phyloP scores from a whole-genome alignment of 257 asterid genomes.

The Lycium ferocissimum region DNA sequence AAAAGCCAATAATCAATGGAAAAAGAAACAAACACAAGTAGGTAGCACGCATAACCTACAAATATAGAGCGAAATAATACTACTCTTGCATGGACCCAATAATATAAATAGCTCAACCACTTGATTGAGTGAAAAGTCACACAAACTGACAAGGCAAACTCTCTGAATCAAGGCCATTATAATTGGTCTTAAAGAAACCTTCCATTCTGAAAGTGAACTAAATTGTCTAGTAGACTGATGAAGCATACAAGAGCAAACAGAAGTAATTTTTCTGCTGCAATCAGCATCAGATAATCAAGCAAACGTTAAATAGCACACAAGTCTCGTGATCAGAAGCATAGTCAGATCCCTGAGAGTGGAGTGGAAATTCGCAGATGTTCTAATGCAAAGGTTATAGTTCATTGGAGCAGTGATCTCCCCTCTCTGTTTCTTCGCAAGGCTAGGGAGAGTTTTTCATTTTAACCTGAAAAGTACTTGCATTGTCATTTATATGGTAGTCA shows the following conservation, averaged over 20 bases:
- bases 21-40: neutral
- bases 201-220: slow-evolving; percentile 16
- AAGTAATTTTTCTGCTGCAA: neutral
- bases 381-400: neutral
- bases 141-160: neutral
- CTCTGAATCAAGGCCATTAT: slow-evolving; percentile 5
- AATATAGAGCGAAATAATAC: neutral
- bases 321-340: neutral
- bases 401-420: slow-evolving; percentile 3
- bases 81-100: neutral
- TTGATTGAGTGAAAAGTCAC: neutral
- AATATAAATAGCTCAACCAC: neutral
- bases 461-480: neutral
- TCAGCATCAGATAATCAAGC: neutral
- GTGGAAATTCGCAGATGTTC: neutral
- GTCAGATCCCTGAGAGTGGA: neutral
- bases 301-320: neutral
- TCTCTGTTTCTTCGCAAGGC: slow-evolving; percentile 4
- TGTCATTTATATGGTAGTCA: neutral
- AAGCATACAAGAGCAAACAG: neutral
- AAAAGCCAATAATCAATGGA: neutral
- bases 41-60: neutral
- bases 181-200: neutral
- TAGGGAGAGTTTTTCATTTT: neutral
- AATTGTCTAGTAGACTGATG: slow-evolving; percentile 5